Base-by-base conservation (phyloP, 306 rosid genomes). In the Cucumis melo region DNA sequence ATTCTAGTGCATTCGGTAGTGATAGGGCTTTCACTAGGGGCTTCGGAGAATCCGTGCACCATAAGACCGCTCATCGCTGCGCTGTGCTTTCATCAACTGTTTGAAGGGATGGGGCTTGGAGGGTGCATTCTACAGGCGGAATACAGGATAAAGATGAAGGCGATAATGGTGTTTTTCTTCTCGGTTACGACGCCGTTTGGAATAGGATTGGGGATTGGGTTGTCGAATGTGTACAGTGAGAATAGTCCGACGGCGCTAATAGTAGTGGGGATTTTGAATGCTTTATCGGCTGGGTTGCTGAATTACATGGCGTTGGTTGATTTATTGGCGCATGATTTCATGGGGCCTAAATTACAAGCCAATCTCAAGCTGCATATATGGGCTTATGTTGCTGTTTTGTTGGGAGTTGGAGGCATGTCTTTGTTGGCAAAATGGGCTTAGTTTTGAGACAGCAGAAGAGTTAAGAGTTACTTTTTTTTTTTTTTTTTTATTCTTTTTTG, bases 251-350 rank as follows among this genome's bases (percentile, higher is more conserved):
- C 81, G 41, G 86, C 90, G 6, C 67, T 85, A 10, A 79, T 86
- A 55, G 85, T 87, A 51, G 87, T 86, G 79, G 97, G 93, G 42
- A 2, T 82, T 62, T 83, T 89, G 48, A 85, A 89, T 75, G 86
- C 93, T 64, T 86, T 89, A 46, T 91, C 97, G 5, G 87, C 89
- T 57, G 93, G 97, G 77, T 81, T 91, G 42, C 80, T 89, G 12
- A 86, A 85, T 36, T 86, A 81, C 82, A 89, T 87, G 93, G 89
- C 97, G 57, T 83, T 91, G 57, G 94, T 87, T 84, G 90, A 89
- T 80, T 89, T 86, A 79, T 83, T 89, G 32, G 94, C 97, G 24
- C 78, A 81, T 34, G 92, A 89, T 41, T 89, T 89, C 56, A 89
- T 85, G 89, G 83, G 73, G 82, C 80, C 82, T 0, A 87, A 84